Base-by-base conservation (phyloP, 129 eudicot genomes). In the sunflower (Helianthus annuus) region DNA sequence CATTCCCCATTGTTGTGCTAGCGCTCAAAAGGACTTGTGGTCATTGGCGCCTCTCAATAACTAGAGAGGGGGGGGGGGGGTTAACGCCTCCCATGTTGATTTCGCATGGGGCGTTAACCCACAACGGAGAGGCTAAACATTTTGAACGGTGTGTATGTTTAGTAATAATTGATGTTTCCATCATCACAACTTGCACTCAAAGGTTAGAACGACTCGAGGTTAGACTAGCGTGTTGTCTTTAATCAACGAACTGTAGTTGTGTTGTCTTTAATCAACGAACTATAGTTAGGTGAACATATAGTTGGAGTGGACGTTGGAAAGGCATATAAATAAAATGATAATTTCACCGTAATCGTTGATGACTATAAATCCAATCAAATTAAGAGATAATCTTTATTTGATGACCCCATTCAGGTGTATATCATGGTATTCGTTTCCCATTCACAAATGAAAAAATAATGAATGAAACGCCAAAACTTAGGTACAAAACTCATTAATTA, bases 401-500 rank as follows among this genome's bases (percentile, higher is more conserved):
- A 5, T 5, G 22, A 49, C 19, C 56, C 55, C 36, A 51, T 51
- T 51, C 56, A 51, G 36, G 36, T 56, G 34, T 8, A 56, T 19
- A 22, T 56, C 32, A 17, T 56, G 62, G 19, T 56, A 56, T 53
- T 69, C 74, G 34, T 55, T 48, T 45, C 63, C 48, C 15, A 36
- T 24, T 24, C 69, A 68, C 57, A 64, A 71, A 17, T 29, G 57
- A 22, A 10, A 64, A 74, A 42, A 59, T 58, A 63, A 52, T 60
- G 44, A 44, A 46, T 49, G 68, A 73, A 80, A 70, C 13, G 78
- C 78, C 83, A 66, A 72, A 77, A 48, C 10, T 46, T 68, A 73
- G 65, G 46, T 60, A 65, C 59, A 68, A 48, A 75, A 71, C 16
- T 48, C 39, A 39, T 27, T 74, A 46, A 77, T 2, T 22, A 73